phyloP scores from a whole-genome alignment of 345 rosid species.

The Linum lewisii region DNA sequence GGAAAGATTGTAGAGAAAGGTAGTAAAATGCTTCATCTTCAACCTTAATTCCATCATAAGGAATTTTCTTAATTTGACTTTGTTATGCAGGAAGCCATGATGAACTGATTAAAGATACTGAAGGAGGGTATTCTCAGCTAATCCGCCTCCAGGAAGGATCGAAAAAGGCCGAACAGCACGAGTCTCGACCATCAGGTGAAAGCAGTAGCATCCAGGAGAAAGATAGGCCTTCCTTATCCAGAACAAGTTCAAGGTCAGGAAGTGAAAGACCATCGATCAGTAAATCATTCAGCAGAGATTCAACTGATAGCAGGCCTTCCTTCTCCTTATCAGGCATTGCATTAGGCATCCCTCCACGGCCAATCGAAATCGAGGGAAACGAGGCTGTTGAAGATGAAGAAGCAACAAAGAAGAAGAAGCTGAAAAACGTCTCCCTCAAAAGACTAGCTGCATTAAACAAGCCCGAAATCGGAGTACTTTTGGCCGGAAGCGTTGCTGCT shows the following conservation, averaged over 20 bases:
- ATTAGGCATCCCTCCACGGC: conserved; percentile 31
- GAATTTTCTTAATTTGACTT: too few relatives aligned
- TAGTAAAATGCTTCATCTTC: too few relatives aligned
- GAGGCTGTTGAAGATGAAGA: conserved; percentile 3
- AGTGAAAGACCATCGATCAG: conserved; percentile 21
- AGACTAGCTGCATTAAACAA: conserved; percentile 61
- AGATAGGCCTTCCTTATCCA: conserved; percentile 7
- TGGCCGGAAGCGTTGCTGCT: conserved; percentile 56
- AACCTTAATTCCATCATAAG: too few relatives aligned
- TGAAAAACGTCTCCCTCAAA: conserved; percentile 38
- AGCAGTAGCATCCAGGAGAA: conserved; percentile 11
- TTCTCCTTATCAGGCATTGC: conserved; percentile 18
- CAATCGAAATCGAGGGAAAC: conserved; percentile 8
- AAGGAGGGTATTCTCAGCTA: conserved; percentile 70
- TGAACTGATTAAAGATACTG: conserved; percentile 48
- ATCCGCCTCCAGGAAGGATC: conserved; percentile 66
- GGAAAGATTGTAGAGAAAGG: conserved; percentile 85
- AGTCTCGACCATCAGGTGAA: conserved; percentile 1
- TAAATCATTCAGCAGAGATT: conserved; percentile 33
- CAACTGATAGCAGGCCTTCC: conserved; percentile 36
- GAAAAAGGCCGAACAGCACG: conserved; percentile 22
- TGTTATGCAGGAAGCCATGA: conserved; percentile 44
- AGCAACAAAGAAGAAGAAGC: conserved; percentile 15
- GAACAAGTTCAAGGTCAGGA: conserved; percentile 13
- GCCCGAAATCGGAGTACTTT: conserved; percentile 51